Percentiles rank a stretch among this genome's conserved stretches.
These are phyloP conservation scores for Rhododendron kiyosumense DNA, from an alignment of 148 eudicot genomes.

Conservation along the genomic window DNA sequence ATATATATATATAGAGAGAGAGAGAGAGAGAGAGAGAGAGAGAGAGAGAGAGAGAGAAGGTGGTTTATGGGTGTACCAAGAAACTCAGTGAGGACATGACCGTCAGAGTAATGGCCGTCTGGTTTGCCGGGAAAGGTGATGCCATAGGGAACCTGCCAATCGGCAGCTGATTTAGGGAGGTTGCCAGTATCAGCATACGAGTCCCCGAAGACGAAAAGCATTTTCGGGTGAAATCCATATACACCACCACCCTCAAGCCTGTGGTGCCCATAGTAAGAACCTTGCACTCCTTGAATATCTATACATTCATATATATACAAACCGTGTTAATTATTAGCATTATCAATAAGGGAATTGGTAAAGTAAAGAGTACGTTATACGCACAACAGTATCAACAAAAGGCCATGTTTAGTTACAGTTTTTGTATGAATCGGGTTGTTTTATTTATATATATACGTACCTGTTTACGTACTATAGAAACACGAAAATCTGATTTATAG, in stretches of 20 bases:
- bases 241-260: neutral
- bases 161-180: constrained; percentile 9
- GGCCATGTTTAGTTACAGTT: neutral
- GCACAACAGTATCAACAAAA: neutral
- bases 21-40: no score
- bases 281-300: constrained; percentile 4
- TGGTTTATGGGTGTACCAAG: neutral
- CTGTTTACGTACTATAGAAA: no score
- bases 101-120: constrained; percentile 72
- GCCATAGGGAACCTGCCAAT: constrained; percentile 75
- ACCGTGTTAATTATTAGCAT: neutral
- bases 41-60: no score
- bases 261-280: no score
- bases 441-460: no score
- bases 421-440: no score
- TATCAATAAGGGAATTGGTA: neutral
- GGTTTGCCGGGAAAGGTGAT: constrained; percentile 74
- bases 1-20: no score
- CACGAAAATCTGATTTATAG: no score
- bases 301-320: neutral
- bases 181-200: constrained; percentile 86
- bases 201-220: constrained; percentile 83
- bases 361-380: neutral
- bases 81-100: constrained; percentile 24
- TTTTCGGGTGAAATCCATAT: constrained; percentile 11